Conservation (phyloP, 495 filamentous ascomycete species). For the Tirmania nivea region DNA sequence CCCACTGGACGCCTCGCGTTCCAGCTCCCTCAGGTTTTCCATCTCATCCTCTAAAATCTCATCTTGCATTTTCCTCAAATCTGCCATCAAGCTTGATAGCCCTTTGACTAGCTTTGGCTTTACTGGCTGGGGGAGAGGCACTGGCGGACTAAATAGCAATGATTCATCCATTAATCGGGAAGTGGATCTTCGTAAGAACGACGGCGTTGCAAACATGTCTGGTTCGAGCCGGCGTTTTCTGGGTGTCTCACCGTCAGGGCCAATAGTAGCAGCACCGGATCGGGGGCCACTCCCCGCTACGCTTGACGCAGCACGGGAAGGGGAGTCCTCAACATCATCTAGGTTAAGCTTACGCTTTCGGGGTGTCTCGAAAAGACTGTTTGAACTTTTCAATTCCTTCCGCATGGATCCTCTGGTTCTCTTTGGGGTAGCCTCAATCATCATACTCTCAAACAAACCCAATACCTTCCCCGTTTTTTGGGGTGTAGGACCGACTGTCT, state of each 20-base stretch:
- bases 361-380: not conserved
- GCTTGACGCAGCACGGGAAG: not conserved
- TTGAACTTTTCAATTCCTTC: not conserved
- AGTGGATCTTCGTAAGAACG: conserved; percentile 44
- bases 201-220: conserved; percentile 38
- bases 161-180: not conserved
- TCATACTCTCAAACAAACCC: conserved; percentile 73
- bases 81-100: conserved; percentile 57
- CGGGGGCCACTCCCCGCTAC: not conserved
- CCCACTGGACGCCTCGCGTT: conserved; percentile 27
- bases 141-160: conserved; percentile 20
- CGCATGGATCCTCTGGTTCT: not conserved
- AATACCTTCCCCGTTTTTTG: conserved; percentile 72
- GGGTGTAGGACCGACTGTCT: conserved; percentile 61
- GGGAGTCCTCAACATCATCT: conserved; percentile 4
- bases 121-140: conserved; percentile 25
- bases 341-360: not conserved
- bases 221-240: conserved; percentile 11
- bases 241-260: conserved; percentile 3
- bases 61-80: conserved; percentile 57
- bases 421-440: not conserved
- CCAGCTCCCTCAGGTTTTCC: conserved; percentile 63
- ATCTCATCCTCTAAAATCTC: conserved; percentile 56
- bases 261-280: not conserved
- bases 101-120: conserved; percentile 43